A percentile compares a stretch with the other conserved stretches of the same genome.
Evolutionary conservation across 345 rosid species (phyloP).

Genomic region (Citropsis articulata): DNA sequence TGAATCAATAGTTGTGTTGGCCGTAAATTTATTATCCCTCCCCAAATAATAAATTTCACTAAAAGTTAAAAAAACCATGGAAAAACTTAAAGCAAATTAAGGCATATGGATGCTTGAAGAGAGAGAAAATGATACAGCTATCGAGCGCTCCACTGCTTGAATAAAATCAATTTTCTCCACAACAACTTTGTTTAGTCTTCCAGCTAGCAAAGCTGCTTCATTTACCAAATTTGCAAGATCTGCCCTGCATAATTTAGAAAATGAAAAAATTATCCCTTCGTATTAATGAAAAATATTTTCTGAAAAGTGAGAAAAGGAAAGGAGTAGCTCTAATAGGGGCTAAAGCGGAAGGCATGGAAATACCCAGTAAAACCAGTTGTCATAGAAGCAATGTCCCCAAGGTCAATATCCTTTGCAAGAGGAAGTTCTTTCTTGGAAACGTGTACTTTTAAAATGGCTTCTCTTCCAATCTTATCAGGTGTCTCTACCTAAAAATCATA

Average conservation of each 20-base stretch:
- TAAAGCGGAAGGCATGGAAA: slow-evolving; percentile 6
- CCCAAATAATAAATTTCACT: background rate
- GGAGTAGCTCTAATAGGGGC: background rate
- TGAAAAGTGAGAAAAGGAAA: background rate
- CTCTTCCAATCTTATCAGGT: slow-evolving; percentile 89
- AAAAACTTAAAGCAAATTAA: background rate
- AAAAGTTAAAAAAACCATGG: background rate
- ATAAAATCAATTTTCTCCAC: slow-evolving; percentile 88
- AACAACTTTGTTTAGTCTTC: slow-evolving; percentile 68
- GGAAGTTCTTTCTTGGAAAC: slow-evolving; percentile 84
- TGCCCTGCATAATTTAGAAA: slow-evolving; percentile 56
- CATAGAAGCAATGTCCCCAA: slow-evolving; percentile 82
- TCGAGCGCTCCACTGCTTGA: slow-evolving; percentile 90
- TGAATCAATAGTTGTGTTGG: background rate
- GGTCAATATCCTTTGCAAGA: slow-evolving; percentile 68
- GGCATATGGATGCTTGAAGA: background rate
- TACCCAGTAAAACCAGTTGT: slow-evolving; percentile 99
- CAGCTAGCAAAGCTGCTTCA: slow-evolving; percentile 97
- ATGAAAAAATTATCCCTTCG: background rate
- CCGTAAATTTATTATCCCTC: background rate
- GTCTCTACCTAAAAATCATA: slow-evolving; percentile 69
- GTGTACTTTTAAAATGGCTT: slow-evolving; percentile 88
- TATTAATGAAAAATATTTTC: background rate
- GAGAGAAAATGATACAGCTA: slow-evolving; percentile 56
- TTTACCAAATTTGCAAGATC: slow-evolving; percentile 97